A percentile compares a stretch with the other conserved stretches of the same genome.
phyloP scores from a whole-genome alignment of 768 basidiomycete species.

The Boletales sp. region DNA sequence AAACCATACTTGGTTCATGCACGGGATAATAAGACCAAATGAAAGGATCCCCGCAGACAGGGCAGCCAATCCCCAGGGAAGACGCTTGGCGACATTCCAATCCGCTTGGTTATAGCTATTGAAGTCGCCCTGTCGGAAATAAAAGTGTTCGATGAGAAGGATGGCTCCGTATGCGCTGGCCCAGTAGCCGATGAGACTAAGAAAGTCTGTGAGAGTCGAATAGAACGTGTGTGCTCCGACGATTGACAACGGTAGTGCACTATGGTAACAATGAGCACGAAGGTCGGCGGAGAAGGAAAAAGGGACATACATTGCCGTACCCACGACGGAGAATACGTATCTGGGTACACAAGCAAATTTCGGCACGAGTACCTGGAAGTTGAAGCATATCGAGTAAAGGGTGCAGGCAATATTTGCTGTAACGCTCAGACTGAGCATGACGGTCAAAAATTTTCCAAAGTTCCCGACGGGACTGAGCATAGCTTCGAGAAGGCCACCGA shows the following conservation, averaged over 20 bases:
- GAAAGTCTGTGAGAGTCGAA: constrained; percentile 56
- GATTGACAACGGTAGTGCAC: constrained; percentile 66
- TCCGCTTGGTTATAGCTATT: constrained; percentile 42
- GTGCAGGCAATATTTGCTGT: constrained; percentile 80
- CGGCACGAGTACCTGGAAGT: constrained; percentile 68
- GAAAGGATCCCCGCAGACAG: constrained; percentile 46
- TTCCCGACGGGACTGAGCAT: constrained; percentile 58
- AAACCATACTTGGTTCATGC: constrained; percentile 72
- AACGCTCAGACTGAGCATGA: constrained; percentile 71
- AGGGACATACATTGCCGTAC: constrained; percentile 59
- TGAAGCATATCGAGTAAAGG: constrained; percentile 77
- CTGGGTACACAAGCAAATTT: constrained; percentile 56
- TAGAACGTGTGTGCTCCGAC: constrained; percentile 69
- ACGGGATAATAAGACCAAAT: constrained; percentile 57
- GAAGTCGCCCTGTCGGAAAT: constrained; percentile 55
- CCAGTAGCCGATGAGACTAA: constrained; percentile 70
- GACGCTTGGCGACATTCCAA: constrained; percentile 49
- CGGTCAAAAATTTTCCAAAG: constrained; percentile 70
- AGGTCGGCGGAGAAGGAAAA: background rate
- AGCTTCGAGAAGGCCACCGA: constrained; percentile 63
- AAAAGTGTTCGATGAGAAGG: constrained; percentile 61
- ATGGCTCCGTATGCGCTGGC: constrained; percentile 54
- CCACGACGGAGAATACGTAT: constrained; percentile 65
- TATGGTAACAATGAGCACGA: constrained; percentile 23
- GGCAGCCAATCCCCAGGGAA: constrained; percentile 66